Evolutionary conservation across 768 basidiomycete genomes (phyloP).

Genomic region (Lentinula lateritia): DNA sequence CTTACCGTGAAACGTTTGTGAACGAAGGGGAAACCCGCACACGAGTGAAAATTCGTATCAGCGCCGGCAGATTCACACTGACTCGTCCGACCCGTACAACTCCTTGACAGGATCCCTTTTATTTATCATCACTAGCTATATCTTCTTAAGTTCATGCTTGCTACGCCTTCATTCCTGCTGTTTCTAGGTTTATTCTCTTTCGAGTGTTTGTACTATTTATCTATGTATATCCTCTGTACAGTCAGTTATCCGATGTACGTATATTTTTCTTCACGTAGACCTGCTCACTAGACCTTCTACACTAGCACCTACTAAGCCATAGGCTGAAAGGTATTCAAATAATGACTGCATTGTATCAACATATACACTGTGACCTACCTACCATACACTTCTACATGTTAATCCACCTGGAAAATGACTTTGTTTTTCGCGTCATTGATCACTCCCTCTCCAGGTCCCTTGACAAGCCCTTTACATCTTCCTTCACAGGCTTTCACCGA

Average conservation of each 20-base stretch:
- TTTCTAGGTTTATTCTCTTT: neutral
- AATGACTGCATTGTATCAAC: no score
- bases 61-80: no score
- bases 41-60: no score
- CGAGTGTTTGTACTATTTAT: no score
- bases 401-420: neutral
- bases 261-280: neutral
- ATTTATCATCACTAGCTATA: neutral
- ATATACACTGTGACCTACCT: no score
- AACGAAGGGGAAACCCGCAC: neutral
- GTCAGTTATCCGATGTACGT: neutral
- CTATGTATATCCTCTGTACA: neutral
- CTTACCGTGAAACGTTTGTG: conserved; percentile 54
- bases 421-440: neutral
- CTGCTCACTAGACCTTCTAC: neutral
- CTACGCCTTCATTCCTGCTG: neutral
- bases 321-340: neutral
- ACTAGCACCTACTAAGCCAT: neutral
- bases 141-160: neutral
- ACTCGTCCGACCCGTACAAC: no score
- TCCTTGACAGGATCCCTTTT: neutral
- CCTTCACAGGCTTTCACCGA: neutral
- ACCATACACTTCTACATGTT: no score
- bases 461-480: neutral
- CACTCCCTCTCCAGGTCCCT: neutral